Evolutionary conservation across 2,329 filamentous ascomycete genomes (phyloP).

Genomic region (Orbilia javanica): DNA sequence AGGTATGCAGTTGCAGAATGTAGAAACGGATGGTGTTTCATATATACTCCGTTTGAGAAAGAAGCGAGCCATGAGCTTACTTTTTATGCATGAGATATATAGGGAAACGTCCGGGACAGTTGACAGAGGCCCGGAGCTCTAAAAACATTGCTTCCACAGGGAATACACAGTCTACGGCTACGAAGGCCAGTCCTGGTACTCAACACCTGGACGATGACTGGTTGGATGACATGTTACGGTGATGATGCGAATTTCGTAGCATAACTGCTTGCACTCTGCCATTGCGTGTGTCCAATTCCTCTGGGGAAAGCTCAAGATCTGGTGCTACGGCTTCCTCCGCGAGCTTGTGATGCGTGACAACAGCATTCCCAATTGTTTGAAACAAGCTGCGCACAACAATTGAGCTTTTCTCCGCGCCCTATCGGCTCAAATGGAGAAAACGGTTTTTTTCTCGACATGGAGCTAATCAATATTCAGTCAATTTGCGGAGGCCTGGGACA

Average conservation of each 20-base stretch:
- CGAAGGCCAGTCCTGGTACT: conserved; percentile 34
- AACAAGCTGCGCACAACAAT: conserved; percentile 44
- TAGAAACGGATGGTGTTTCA: conserved; percentile 57
- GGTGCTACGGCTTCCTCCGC: conserved; percentile 45
- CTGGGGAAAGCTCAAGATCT: conserved; percentile 36
- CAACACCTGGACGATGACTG: conserved; percentile 61
- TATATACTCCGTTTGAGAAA: conserved; percentile 49
- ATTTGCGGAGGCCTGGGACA: conserved; percentile 56
- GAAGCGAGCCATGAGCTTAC: conserved; percentile 55
- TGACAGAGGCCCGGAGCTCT: conserved; percentile 39
- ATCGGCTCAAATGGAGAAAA: conserved; percentile 54
- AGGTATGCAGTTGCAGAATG: conserved; percentile 58
- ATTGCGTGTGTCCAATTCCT: conserved; percentile 31
- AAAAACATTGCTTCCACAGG: conserved; percentile 40
- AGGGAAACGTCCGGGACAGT: conserved; percentile 41
- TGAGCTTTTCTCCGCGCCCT: conserved; percentile 52
- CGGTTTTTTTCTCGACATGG: conserved; percentile 48
- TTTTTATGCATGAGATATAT: conserved; percentile 53
- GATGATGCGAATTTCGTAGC: conserved; percentile 51
- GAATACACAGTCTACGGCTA: conserved; percentile 20
- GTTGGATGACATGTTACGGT: conserved; percentile 62
- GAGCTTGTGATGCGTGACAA: conserved; percentile 38
- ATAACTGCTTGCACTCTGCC: conserved; percentile 11
- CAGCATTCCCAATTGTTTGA: conserved; percentile 46
- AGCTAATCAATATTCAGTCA: conserved; percentile 57